Percentiles rank a stretch among this genome's conserved stretches.
Evolutionary conservation across 2,329 filamentous ascomycete genomes (phyloP).

Genomic region (Celoporthe dispersa): DNA sequence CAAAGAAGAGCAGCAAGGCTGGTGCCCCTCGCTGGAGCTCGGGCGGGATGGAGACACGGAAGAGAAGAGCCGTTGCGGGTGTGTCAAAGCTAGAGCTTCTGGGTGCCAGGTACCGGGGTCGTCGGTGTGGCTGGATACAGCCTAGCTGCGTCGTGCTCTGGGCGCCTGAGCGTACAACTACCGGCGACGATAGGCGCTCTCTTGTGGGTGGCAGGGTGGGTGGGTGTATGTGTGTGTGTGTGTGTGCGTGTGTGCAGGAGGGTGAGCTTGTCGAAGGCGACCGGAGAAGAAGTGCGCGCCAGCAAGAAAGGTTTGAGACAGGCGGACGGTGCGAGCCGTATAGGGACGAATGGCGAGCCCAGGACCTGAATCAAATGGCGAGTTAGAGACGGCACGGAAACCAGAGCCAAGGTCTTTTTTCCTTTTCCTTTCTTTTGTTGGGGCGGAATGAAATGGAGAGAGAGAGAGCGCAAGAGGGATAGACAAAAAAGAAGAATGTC

Average conservation of each 20-base stretch:
- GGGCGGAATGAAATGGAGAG: background rate
- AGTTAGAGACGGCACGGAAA: background rate
- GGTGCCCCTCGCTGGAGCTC: background rate
- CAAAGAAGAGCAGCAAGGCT: background rate
- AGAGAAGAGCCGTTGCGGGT: background rate
- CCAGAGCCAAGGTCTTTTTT: background rate
- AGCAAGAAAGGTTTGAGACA: background rate
- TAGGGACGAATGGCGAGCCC: background rate
- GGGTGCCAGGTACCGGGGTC: background rate
- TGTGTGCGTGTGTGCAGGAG: too few species aligned
- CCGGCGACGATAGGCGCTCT: background rate
- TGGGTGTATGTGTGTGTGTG: too few species aligned
- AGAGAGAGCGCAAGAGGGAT: too few species aligned
- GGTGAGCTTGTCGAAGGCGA: background rate
- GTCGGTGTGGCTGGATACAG: conserved; percentile 7
- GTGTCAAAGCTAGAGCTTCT: background rate
- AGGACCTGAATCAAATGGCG: background rate
- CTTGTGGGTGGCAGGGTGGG: too few species aligned
- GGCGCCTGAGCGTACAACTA: background rate
- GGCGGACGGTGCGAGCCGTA: background rate
- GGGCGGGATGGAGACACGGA: background rate
- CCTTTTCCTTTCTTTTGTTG: too few species aligned
- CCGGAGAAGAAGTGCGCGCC: background rate
- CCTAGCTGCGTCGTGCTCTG: background rate
- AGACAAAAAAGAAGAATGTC: conserved; percentile 1